These are phyloP conservation scores for Juncus inflexus DNA, from an alignment of 176 grass and related monocot genomes.

Conservation along the genomic window DNA sequence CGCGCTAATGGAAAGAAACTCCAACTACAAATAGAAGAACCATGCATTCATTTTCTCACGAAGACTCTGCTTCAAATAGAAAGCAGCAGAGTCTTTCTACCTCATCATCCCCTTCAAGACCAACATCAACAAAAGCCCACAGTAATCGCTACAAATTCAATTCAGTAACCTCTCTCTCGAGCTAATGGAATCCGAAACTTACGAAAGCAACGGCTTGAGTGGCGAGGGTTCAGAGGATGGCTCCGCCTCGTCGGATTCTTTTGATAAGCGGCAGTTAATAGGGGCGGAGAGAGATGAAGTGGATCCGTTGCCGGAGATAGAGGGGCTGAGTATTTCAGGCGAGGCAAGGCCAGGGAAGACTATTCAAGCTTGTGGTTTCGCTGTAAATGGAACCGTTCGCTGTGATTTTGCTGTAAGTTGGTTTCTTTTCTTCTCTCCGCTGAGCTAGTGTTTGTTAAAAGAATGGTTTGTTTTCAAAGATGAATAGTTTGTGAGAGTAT, in stretches of 20 bases:
- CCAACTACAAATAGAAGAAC: too few relatives aligned
- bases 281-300: constrained; percentile 12
- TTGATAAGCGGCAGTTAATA: constrained; percentile 18
- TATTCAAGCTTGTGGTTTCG: not conserved
- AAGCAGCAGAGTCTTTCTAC: not conserved
- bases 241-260: constrained; percentile 27
- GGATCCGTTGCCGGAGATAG: not conserved
- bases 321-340: constrained; percentile 19
- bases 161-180: not conserved
- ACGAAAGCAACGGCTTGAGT: not conserved
- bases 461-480: too few relatives aligned
- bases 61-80: too few relatives aligned
- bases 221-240: constrained; percentile 1
- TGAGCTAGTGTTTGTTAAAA: too few relatives aligned
- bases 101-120: not conserved
- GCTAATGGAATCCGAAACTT: constrained; percentile 9
- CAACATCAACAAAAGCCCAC: not conserved
- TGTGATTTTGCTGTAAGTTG: constrained; percentile 29
- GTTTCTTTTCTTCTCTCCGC: not conserved
- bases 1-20: too few relatives aligned
- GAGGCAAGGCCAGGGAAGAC: constrained; percentile 8
- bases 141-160: not conserved
- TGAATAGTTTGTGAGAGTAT: too few relatives aligned
- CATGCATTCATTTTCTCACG: constrained; percentile 1
- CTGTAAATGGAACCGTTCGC: constrained; percentile 15